These are phyloP conservation scores for Cucurbita pepo DNA, from an alignment of 306 rosid species.

Conservation along the genomic window DNA sequence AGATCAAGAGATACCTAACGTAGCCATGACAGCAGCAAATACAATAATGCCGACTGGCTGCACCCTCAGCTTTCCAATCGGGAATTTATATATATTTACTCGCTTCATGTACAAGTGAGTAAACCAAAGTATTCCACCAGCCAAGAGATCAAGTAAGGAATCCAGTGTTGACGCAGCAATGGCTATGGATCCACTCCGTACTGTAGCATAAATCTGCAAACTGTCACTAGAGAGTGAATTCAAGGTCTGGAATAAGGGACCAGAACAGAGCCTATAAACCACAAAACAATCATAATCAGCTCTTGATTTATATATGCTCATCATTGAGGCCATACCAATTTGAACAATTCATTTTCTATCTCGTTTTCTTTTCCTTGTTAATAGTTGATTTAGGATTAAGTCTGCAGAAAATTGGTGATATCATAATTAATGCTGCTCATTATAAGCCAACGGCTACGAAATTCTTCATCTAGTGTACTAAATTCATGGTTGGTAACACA, in stretches of 20 bases:
- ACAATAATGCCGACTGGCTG: constrained; percentile 93
- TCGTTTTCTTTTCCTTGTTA: neutral
- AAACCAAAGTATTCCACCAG: constrained; percentile 95
- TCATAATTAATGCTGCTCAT: neutral
- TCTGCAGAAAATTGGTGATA: neutral
- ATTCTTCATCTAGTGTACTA: neutral
- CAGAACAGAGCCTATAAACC: neutral
- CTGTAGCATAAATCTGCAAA: constrained; percentile 38
- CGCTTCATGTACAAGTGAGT: constrained; percentile 76
- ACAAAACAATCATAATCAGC: neutral
- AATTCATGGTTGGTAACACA: neutral
- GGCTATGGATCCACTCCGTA: constrained; percentile 41
- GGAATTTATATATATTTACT: constrained; percentile 60
- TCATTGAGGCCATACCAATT: neutral
- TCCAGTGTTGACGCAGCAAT: constrained; percentile 51
- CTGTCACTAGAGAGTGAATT: neutral
- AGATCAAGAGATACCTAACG: constrained; percentile 40
- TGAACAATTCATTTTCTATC: neutral
- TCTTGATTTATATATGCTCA: neutral
- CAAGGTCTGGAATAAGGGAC: neutral
- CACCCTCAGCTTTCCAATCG: constrained; percentile 83
- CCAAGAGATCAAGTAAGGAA: constrained; percentile 48
- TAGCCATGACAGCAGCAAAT: constrained; percentile 94
- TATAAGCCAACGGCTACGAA: neutral
- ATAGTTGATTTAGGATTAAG: neutral